Conservation (phyloP, 192 early-diverging fungal genomes). For the Umbelopsis sp. region DNA sequence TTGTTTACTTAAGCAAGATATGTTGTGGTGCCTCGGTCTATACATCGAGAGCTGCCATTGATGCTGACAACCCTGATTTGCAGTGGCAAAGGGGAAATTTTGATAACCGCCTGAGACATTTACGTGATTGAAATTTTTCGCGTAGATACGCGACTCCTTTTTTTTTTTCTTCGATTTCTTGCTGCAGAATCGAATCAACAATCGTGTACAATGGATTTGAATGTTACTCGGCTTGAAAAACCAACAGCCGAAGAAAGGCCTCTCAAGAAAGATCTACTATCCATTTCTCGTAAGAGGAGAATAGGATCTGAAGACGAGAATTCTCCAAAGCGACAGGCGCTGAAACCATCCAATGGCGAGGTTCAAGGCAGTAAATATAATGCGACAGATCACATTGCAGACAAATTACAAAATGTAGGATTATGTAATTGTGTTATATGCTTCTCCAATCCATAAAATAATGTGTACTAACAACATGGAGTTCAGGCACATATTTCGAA, state of each 20-base stretch:
- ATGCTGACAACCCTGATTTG: too few relatives aligned
- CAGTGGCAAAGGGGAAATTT: background rate
- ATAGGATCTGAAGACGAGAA: background rate
- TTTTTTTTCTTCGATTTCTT: background rate
- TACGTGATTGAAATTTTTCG: constrained; percentile 17
- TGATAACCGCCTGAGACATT: background rate
- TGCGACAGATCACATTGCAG: background rate
- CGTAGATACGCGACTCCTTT: background rate
- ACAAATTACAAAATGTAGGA: constrained; percentile 2
- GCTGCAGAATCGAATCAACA: background rate
- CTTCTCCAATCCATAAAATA: background rate
- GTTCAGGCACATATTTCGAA: background rate
- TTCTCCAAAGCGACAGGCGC: background rate
- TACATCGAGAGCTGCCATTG: too few relatives aligned
- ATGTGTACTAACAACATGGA: background rate
- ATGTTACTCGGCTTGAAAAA: background rate
- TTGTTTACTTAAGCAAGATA: too few relatives aligned
- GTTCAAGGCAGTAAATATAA: background rate
- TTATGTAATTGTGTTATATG: background rate
- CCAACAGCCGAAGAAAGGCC: background rate
- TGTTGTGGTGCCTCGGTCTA: too few relatives aligned
- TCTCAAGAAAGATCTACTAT: background rate
- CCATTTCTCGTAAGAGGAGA: background rate
- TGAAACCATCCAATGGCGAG: background rate
- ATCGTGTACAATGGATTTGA: background rate